Base-by-base conservation (phyloP, 768 basidiomycete species). In the Grammothele lineata region DNA sequence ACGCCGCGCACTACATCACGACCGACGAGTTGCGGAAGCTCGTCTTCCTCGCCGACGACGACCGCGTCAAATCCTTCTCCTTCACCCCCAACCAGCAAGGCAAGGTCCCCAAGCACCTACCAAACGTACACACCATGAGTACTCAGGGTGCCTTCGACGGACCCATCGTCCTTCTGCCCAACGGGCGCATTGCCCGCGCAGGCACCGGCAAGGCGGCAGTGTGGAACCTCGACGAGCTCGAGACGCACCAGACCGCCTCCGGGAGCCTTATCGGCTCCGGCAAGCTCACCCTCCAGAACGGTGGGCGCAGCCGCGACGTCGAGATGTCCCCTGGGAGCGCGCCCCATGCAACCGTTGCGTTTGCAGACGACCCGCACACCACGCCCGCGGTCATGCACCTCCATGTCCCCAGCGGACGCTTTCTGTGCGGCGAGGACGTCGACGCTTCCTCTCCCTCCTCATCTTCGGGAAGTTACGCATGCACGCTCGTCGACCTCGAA, bases 61-160 rank as follows among this genome's bases (percentile, higher is more conserved):
- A 56, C 14, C 54, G 68, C 12, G 49, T 73, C 49, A 74, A 73
- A 47, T 69, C 70, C 0, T 76, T 65, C 50, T 49, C 50, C 3
- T 71, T 68, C 62, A 59, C 39, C 1, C 24, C 48, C 2, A 40
- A 53, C 35, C 27, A 7, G 0, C 21, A 25, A 9, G 43, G 40
- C 8, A 26, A 33, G 5, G 24, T 35, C 15, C 40, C 48, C 5
- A 40, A 43, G 18, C 40, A 30, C 3, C 42, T 51, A 15, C 27
- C 57, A 3, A 60, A 62, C 2, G 57, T 61, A 0, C 72, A 74
- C 40, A 72, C 69, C 0, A 50, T 74, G 41, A 32, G 49, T 6
- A 48, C 59, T 5, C 23, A 45, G 5, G 36, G 30, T 17, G 45
- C 43, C 3, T 61, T 46, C 38, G 22, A 37, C 2, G 70, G 71